Conservation (phyloP, 768 basidiomycete species). For the Lactifluus rugatus region DNA sequence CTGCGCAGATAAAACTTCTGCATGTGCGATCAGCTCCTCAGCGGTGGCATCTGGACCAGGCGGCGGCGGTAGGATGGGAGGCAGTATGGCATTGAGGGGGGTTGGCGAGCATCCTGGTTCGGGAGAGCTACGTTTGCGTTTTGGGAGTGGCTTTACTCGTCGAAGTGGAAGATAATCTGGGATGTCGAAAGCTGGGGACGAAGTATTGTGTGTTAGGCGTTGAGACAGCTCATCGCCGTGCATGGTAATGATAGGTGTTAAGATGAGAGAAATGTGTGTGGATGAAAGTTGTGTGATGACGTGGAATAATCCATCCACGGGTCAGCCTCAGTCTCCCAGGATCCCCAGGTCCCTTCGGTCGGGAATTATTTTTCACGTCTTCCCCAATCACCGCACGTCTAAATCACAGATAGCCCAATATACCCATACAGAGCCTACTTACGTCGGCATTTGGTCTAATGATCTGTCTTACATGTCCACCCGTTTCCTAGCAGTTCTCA, state of each 20-base stretch:
- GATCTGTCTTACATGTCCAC: too few species aligned
- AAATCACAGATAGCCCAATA: not conserved
- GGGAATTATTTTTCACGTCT: not conserved
- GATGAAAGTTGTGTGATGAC: constrained; percentile 9
- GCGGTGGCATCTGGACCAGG: constrained; percentile 39
- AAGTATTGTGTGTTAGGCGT: constrained; percentile 7
- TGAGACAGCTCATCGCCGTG: constrained; percentile 11
- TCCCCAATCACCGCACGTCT: not conserved
- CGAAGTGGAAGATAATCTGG: constrained; percentile 53
- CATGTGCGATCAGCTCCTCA: constrained; percentile 50
- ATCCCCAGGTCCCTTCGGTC: not conserved
- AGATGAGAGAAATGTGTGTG: not conserved
- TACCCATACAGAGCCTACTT: not conserved
- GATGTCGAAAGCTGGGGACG: constrained; percentile 37
- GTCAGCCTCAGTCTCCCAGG: constrained; percentile 7
- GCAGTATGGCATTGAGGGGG: constrained; percentile 19
- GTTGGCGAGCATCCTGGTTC: not conserved
- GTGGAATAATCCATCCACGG: constrained; percentile 7
- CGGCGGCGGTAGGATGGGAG: constrained; percentile 24
- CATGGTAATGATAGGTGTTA: constrained; percentile 4
- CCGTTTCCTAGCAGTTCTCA: too few species aligned
- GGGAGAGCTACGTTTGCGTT: constrained; percentile 50
- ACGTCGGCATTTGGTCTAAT: too few species aligned
- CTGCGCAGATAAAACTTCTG: constrained; percentile 47
- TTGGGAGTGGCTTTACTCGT: constrained; percentile 69